Base-by-base conservation (phyloP, 139 green algal genomes). In the Picochlorum sp. region DNA sequence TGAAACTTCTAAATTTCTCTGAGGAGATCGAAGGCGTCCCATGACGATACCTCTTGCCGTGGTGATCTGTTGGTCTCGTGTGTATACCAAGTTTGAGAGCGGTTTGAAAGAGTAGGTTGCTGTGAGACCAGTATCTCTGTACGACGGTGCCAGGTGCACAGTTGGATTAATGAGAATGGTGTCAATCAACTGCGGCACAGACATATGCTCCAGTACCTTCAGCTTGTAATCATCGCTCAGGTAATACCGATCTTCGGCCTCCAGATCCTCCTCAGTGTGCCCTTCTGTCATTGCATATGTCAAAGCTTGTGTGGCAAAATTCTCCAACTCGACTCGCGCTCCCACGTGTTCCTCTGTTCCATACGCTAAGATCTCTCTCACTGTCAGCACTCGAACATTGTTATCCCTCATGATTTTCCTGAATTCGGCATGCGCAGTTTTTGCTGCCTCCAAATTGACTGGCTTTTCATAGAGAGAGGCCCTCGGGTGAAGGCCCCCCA, bases 1-100 rank as follows among this genome's bases (percentile, higher is more conserved):
- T 34, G 86, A 70, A 23, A 95, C 86, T 72, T 96, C 90, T 28
- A 84, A 69, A 61, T 90, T 83, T 14, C 90, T 76, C 78, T 96
- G 90, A 10, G 64, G 54, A 6, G 75, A 86, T 45, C 90, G 79
- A 72, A 97, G 72, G 9, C 81, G 71, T 1, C 83, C 91, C 86
- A 96, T 95, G 1, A 97, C 84, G 34, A 96, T 86, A 68, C 90
- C 91, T 57, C 80, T 84, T 80, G 70, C 81, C 1, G 87, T 96
- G 10, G 88, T 95, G 67, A 97, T 88, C 71, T 89, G 80, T 79
- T 97, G 90, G 78, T 97, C 91, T 21, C 91, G 80, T 20, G 89
- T 96, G 81, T 95, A 97, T 30, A 96, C 79, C 68, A 97, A 78
- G 79, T 97, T 97, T 73, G 79, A 87, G 44, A 96, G 79, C 2